These are phyloP conservation scores for Starmerella apis DNA, from an alignment of 805 yeast species.

Conservation along the genomic window DNA sequence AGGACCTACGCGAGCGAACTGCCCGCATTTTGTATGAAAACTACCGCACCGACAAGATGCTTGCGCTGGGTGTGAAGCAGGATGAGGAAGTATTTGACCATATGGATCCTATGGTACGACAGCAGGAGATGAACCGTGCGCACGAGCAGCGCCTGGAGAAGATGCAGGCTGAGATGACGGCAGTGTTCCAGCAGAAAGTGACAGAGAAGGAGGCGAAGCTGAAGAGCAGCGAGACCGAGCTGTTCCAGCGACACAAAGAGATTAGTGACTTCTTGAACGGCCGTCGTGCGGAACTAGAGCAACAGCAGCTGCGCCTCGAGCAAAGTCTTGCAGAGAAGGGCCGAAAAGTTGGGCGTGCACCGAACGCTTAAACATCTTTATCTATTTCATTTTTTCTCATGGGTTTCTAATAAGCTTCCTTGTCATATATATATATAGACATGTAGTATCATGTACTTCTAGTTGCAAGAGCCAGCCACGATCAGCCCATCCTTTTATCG, in stretches of 20 bases:
- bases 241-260: slow-evolving; percentile 89
- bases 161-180: slow-evolving; percentile 94
- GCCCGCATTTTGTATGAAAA: slow-evolving; percentile 65
- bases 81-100: slow-evolving; percentile 89
- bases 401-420: not conserved
- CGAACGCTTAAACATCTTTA: not conserved
- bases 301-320: slow-evolving; percentile 66
- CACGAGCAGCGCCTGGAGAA: slow-evolving; percentile 90
- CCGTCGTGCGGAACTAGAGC: slow-evolving; percentile 83
- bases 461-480: not conserved
- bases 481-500: too few species aligned
- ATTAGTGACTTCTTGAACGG: slow-evolving; percentile 88
- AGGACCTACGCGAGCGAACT: slow-evolving; percentile 85
- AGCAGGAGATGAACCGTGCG: slow-evolving; percentile 83
- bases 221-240: slow-evolving; percentile 92
- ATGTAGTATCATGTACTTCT: slow-evolving; percentile 1
- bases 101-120: slow-evolving; percentile 83
- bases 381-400: not conserved
- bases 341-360: slow-evolving; percentile 6
- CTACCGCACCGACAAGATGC: slow-evolving; percentile 76
- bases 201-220: slow-evolving; percentile 93
- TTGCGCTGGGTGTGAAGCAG: slow-evolving; percentile 76
- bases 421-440: slow-evolving; percentile 1
- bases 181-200: slow-evolving; percentile 92
- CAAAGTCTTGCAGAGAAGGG: slow-evolving; percentile 17